phyloP scores from a whole-genome alignment of 805 yeast genomes.

The Starmera caribaea region DNA sequence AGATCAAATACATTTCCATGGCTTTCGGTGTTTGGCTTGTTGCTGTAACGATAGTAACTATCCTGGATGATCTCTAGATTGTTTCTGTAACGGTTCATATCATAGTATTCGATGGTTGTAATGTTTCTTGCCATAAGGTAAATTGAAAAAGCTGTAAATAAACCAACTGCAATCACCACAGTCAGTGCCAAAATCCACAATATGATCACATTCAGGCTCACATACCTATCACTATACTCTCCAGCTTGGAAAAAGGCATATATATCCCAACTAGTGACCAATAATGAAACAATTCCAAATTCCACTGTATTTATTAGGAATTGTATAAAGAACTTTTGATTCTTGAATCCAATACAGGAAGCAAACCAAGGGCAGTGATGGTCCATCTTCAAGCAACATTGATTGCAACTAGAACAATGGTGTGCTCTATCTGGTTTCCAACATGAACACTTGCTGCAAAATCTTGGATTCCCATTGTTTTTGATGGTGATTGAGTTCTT shows the following conservation, averaged over 20 bases:
- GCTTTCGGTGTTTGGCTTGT: constrained; percentile 31
- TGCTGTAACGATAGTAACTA: constrained; percentile 26
- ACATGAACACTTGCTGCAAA: constrained; percentile 57
- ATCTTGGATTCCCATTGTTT: constrained; percentile 56
- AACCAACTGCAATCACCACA: constrained; percentile 43
- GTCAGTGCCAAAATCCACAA: constrained; percentile 44
- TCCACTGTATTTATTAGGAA: constrained; percentile 47
- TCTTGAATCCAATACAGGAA: constrained; percentile 71
- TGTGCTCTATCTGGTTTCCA: constrained; percentile 85
- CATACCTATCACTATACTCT: constrained; percentile 28
- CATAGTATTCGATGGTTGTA: constrained; percentile 78
- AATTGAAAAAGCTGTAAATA: constrained; percentile 48
- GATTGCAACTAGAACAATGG: constrained; percentile 68
- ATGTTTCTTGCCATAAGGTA: constrained; percentile 53
- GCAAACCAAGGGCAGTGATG: constrained; percentile 97
- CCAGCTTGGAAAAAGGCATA: constrained; percentile 37
- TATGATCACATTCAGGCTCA: constrained; percentile 53
- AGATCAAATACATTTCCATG: constrained; percentile 69
- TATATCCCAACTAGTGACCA: constrained; percentile 31
- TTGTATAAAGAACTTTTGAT: constrained; percentile 75
- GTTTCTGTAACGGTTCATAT: constrained; percentile 35
- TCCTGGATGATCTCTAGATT: constrained; percentile 27
- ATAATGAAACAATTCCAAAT: constrained; percentile 34
- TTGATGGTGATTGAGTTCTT: constrained; percentile 35
- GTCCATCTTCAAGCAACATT: constrained; percentile 79